These are phyloP conservation scores for Calophaca sinica DNA, from an alignment of 306 rosid genomes.

Conservation along the genomic window DNA sequence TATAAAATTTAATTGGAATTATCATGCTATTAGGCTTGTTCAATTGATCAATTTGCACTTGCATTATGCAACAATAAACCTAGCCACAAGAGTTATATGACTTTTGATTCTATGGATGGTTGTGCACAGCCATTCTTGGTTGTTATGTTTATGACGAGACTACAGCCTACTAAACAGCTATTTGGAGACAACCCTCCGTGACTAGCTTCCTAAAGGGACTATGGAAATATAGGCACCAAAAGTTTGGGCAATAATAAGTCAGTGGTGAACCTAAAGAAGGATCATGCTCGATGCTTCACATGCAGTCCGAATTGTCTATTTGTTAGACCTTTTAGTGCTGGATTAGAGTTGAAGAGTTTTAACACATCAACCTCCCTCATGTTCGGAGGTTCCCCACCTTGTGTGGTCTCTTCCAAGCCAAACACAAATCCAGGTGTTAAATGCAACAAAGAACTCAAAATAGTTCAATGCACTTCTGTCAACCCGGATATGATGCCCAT, in stretches of 20 bases:
- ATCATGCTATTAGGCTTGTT: neutral
- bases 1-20: constrained; percentile 3
- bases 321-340: neutral
- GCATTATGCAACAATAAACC: neutral
- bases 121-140: neutral
- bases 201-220: constrained; percentile 37
- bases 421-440: neutral
- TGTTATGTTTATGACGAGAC: neutral
- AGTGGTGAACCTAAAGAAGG: neutral
- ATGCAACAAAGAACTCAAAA: neutral
- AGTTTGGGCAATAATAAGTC: neutral
- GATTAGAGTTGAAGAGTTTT: neutral
- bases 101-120: neutral
- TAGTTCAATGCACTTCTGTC: neutral
- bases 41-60: constrained; percentile 4
- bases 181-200: neutral
- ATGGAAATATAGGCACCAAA: neutral
- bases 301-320: neutral
- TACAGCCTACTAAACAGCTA: constrained; percentile 19
- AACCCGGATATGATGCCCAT: neutral
- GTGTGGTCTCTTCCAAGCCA: neutral
- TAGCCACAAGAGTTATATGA: neutral
- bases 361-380: neutral
- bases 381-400: neutral
- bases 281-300: too few relatives aligned